These are phyloP conservation scores for Cercospora nicotianae DNA, from an alignment of 2,329 filamentous ascomycete genomes.

Conservation along the genomic window DNA sequence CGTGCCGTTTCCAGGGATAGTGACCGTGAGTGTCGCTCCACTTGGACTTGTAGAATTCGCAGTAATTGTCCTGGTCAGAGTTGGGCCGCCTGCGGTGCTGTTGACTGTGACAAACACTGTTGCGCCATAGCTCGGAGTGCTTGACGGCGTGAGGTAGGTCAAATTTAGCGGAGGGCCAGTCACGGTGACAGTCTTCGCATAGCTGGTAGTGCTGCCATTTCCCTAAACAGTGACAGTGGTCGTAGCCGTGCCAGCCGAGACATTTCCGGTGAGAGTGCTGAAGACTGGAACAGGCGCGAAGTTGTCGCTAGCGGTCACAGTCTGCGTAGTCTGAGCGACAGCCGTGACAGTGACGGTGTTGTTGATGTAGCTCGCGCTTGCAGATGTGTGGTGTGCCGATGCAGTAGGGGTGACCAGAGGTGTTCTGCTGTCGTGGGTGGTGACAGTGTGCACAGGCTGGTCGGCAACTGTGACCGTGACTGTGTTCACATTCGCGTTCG, in stretches of 20 bases:
- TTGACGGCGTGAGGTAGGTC: neutral
- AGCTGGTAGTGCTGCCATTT: constrained; percentile 13
- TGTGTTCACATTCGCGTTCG: neutral
- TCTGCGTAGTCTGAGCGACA: neutral
- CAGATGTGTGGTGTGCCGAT: neutral
- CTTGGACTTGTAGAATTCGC: constrained; percentile 7
- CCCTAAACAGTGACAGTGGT: constrained; percentile 10
- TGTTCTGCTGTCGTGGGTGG: neutral
- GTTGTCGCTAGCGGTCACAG: neutral
- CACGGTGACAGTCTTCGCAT: constrained; percentile 15
- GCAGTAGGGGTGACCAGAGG: neutral
- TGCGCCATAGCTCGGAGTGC: constrained; percentile 12
- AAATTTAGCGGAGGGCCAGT: neutral
- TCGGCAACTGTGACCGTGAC: neutral
- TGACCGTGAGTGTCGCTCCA: constrained; percentile 19
- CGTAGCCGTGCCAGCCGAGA: neutral
- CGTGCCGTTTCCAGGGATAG: constrained; percentile 16
- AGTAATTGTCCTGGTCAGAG: constrained; percentile 13
- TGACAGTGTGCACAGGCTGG: neutral
- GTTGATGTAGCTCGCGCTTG: neutral
- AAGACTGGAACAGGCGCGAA: neutral
- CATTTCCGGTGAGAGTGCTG: neutral
- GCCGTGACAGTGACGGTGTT: constrained; percentile 8
- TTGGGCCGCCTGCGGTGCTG: constrained; percentile 9
- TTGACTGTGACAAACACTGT: constrained; percentile 19